Conservation (phyloP, 2,329 filamentous ascomycete genomes). For the Alternaria infectoria region DNA sequence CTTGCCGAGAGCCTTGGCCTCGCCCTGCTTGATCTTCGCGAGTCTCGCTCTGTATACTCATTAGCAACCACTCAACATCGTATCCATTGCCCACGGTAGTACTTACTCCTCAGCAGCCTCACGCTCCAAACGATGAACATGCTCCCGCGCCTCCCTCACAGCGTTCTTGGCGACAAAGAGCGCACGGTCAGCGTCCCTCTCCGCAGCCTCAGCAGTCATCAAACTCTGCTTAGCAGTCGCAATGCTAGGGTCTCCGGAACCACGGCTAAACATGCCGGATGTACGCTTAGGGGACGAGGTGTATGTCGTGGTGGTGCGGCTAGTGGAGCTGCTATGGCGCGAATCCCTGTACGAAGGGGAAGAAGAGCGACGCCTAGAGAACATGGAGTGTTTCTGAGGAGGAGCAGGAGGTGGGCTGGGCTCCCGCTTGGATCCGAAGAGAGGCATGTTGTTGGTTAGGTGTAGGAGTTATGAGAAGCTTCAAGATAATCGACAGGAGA, state of each 20-base stretch:
- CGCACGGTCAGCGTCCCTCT: conserved; percentile 70
- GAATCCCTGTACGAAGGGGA: conserved; percentile 22
- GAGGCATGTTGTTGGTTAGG: conserved; percentile 35
- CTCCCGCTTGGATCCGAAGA: conserved; percentile 41
- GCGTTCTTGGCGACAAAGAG: conserved; percentile 63
- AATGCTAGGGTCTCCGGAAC: conserved; percentile 67
- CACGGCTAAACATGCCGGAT: conserved; percentile 51
- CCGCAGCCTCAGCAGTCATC: conserved; percentile 66
- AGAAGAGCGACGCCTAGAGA: conserved; percentile 46
- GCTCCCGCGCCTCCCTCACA: conserved; percentile 68
- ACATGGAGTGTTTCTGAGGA: conserved; percentile 40
- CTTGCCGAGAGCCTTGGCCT: conserved; percentile 70
- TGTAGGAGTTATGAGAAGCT: background rate
- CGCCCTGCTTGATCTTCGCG: conserved; percentile 71
- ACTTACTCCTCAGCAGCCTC: conserved; percentile 59
- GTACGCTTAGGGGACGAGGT: conserved; percentile 36
- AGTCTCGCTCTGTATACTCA: conserved; percentile 51
- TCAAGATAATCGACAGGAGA: background rate
- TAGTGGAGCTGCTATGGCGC: conserved; percentile 27
- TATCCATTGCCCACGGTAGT: too few species aligned
- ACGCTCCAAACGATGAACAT: conserved; percentile 67
- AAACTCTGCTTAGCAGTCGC: conserved; percentile 67
- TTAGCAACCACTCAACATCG: background rate
- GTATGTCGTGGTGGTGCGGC: conserved; percentile 21
- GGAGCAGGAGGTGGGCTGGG: conserved; percentile 31